These are phyloP conservation scores for Russula olivacea DNA, from an alignment of 768 basidiomycete species.

Conservation along the genomic window DNA sequence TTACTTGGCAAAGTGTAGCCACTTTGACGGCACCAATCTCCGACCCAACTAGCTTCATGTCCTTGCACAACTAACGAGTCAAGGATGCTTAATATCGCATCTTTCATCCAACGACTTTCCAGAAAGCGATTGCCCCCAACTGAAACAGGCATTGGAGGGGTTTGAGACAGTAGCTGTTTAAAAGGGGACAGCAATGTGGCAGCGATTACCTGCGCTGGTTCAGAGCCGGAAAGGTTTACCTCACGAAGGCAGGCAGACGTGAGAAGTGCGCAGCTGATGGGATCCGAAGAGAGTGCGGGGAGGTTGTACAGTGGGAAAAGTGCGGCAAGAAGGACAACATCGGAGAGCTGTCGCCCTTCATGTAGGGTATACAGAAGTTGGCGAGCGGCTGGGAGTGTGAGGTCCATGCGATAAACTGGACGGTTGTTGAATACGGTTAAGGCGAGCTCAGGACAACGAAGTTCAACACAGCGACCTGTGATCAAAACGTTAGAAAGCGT, in stretches of 20 bases:
- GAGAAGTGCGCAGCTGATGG: conserved; percentile 52
- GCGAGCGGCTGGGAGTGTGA: conserved; percentile 47
- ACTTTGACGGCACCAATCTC: conserved; percentile 21
- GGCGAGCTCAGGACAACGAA: conserved; percentile 50
- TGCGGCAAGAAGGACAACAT: conserved; percentile 45
- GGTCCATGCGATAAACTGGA: conserved; percentile 51
- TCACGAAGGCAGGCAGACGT: conserved; percentile 49
- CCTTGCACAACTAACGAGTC: neutral
- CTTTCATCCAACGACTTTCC: conserved; percentile 32
- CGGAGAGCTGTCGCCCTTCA: conserved; percentile 40
- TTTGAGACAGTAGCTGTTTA: conserved; percentile 30
- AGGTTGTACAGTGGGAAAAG: conserved; percentile 52
- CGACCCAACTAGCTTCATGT: conserved; percentile 7
- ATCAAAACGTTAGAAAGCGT: neutral
- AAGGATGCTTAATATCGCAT: conserved; percentile 8
- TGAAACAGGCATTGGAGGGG: conserved; percentile 16
- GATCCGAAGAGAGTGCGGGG: conserved; percentile 48
- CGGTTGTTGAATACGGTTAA: conserved; percentile 57
- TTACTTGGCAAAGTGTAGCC: neutral
- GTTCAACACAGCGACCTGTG: conserved; percentile 57
- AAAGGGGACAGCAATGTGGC: conserved; percentile 41
- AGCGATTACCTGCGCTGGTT: conserved; percentile 38
- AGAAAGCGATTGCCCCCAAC: conserved; percentile 27
- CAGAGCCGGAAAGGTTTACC: conserved; percentile 26
- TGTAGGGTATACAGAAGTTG: conserved; percentile 54